Evolutionary conservation across 1,139 yeast species (phyloP), one percentile per base, ranked within the genome.

Genomic region (Geotrichum aggregatum): DNA sequence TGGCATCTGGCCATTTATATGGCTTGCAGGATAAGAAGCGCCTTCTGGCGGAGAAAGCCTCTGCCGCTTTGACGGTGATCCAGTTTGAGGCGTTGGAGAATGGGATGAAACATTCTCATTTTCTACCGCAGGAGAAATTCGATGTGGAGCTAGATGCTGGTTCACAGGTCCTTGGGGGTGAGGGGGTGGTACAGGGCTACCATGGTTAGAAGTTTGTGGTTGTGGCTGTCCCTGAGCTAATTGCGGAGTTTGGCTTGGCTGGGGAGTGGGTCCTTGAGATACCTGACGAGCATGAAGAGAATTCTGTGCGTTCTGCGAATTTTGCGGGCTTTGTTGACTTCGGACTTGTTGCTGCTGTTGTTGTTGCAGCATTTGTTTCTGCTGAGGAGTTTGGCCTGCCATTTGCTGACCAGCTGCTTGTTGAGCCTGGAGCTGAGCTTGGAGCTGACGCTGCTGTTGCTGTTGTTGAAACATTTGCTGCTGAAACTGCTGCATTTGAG

Each of bases 31-130:
- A 51, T 63, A 66, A 7, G 64, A 57, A 7, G 64, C 57, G 8
- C 70, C 69, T 34, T 69, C 72, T 1, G 41, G 13, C 7, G 73
- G 72, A 13, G 72, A 67, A 14, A 69, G 57, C 8, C 72, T 61
- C 52, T 66, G 71, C 5, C 73, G 63, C 51, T 69, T 69, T 13
- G 70, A 61, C 1, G 72, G 72, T 10, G 71, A 68, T 6, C 55
- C 55, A 6, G 55, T 56, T 40, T 62, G 64, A 21, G 64, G 64
- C 14, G 65, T 60, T 22, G 67, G 66, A 1, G 66, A 60, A 44
- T 62, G 65, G 14, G 63, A 55, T 13, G 54, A 58, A 19, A 55
- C 56, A n/a, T 49, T 58, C 13, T 56, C 61, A 30, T 30, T 30
- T 24, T 48, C 60, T 33, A 52, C 60, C 22, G 54, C 41, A 19